These are phyloP conservation scores for Podospora comata DNA, from an alignment of 495 filamentous ascomycete species.

Conservation along the genomic window DNA sequence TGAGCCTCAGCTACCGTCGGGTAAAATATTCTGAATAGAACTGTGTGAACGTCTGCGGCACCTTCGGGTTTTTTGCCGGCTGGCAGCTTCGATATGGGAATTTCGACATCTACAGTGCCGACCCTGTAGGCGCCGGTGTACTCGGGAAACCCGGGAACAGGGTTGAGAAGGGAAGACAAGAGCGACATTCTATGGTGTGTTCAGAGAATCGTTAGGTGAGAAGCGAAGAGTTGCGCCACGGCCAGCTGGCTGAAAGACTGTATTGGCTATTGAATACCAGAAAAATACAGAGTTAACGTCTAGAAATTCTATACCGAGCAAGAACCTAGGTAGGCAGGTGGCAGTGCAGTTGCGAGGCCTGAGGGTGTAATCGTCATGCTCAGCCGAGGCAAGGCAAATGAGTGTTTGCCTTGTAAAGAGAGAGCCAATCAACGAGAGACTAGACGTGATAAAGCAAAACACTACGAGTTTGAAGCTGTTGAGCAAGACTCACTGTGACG, in stretches of 20 bases:
- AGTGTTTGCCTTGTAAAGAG: neutral
- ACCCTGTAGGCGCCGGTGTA: conserved; percentile 72
- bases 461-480: neutral
- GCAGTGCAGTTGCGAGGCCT: neutral
- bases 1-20: conserved; percentile 51
- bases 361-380: neutral
- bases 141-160: conserved; percentile 60
- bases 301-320: neutral
- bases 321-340: neutral
- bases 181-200: conserved; percentile 13
- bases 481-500: no score
- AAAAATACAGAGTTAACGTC: neutral
- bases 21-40: conserved; percentile 75
- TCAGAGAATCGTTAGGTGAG: neutral
- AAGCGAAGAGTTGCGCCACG: neutral
- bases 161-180: conserved; percentile 24
- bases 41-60: conserved; percentile 53
- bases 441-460: neutral
- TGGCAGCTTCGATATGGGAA: conserved; percentile 60
- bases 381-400: neutral
- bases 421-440: neutral
- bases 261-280: neutral
- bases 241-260: neutral
- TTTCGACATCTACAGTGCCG: conserved; percentile 70
- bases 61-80: conserved; percentile 50